Conservation (phyloP, 768 basidiomycete genomes). For the Kwoniella mangroviensis region DNA sequence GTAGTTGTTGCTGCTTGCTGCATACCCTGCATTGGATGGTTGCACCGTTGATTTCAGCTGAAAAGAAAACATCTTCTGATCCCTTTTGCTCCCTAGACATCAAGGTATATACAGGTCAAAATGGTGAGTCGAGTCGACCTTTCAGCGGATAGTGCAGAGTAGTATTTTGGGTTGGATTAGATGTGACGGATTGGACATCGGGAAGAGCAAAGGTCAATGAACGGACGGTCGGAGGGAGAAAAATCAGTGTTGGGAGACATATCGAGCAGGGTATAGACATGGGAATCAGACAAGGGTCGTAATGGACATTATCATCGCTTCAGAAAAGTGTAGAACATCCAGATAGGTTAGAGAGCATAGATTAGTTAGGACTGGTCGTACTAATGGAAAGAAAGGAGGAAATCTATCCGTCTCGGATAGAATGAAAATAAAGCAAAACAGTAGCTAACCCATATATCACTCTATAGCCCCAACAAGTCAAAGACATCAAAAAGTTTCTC, state of each 20-base stretch:
- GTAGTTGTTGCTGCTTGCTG: neutral
- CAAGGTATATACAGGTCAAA: constrained; percentile 31
- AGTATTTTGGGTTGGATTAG: neutral
- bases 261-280: neutral
- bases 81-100: constrained; percentile 18
- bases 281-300: neutral
- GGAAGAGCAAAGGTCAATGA: neutral
- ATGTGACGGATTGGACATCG: neutral
- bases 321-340: too few species aligned
- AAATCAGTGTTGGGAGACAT: neutral
- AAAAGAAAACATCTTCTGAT: constrained; percentile 1
- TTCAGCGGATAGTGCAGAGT: neutral
- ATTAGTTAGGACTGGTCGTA: too few species aligned
- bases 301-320: neutral
- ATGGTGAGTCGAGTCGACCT: constrained; percentile 32
- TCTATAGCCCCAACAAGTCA: constrained; percentile 92
- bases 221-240: neutral
- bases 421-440: neutral
- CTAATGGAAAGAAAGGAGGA: too few species aligned
- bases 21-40: constrained; percentile 3
- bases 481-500: constrained; percentile 98
- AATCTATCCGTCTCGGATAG: too few species aligned
- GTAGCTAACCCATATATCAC: neutral
- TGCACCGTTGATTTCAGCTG: neutral
- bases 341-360: too few species aligned